Conservation (phyloP, 192 early-diverging fungal genomes). For the Umbelopsis isabellina region DNA sequence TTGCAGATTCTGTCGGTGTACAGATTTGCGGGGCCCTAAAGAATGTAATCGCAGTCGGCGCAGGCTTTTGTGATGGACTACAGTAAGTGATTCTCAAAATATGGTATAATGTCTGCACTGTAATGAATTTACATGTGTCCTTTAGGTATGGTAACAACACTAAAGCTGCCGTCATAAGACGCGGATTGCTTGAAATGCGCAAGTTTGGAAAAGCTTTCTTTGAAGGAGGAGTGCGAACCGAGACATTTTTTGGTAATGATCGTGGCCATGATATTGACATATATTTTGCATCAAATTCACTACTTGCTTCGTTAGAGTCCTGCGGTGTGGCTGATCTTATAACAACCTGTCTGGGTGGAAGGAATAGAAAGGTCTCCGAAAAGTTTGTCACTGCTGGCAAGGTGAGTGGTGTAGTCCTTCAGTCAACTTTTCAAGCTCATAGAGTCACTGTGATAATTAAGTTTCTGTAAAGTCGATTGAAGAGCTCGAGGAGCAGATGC, state of each 20-base stretch:
- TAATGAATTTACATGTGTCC: background rate
- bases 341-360: slow-evolving; percentile 91
- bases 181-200: slow-evolving; percentile 92
- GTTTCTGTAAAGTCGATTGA: slow-evolving; percentile 65
- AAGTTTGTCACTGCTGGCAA: slow-evolving; percentile 84
- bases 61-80: slow-evolving; percentile 93
- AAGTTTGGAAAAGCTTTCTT: slow-evolving; percentile 85
- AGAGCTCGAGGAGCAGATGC: slow-evolving; percentile 85
- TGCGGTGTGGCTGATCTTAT: slow-evolving; percentile 97
- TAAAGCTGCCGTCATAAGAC: slow-evolving; percentile 94
- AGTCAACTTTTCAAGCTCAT: background rate
- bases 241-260: slow-evolving; percentile 87
- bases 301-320: slow-evolving; percentile 42
- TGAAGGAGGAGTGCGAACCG: slow-evolving; percentile 73
- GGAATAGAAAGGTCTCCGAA: slow-evolving; percentile 90
- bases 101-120: slow-evolving; percentile 78
- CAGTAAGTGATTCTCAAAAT: slow-evolving; percentile 44
- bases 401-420: background rate
- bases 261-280: background rate
- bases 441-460: background rate
- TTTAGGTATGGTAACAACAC: slow-evolving; percentile 80
- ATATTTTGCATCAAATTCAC: background rate
- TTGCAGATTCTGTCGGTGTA: slow-evolving; percentile 85
- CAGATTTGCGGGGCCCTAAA: slow-evolving; percentile 98
- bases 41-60: slow-evolving; percentile 94